A percentile compares a stretch with the other conserved stretches of the same genome.
Conservation (phyloP, 129 eudicot species). For the Calendula officinalis region DNA sequence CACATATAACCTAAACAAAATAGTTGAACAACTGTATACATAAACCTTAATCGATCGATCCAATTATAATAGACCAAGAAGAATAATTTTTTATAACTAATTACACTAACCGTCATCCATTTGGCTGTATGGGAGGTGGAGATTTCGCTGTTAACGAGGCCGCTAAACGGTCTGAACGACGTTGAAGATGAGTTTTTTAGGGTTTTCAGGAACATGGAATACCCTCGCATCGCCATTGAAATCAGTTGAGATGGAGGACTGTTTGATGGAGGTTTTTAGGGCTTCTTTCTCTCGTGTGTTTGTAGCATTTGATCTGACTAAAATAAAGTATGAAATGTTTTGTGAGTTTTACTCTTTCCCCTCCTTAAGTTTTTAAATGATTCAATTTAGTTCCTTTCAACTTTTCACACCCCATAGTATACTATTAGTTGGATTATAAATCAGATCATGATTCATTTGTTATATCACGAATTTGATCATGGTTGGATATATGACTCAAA, state of each 20-base stretch:
- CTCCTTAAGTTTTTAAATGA: conserved; percentile 11
- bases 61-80: neutral
- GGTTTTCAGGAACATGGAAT: conserved; percentile 45
- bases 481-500: too few species aligned
- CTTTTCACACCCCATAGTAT: neutral
- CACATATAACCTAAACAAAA: neutral
- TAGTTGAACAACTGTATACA: neutral
- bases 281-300: conserved; percentile 11
- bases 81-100: neutral
- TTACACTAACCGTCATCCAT: conserved; percentile 84
- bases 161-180: conserved; percentile 40
- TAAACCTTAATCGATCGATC: neutral
- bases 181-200: conserved; percentile 40
- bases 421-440: too few species aligned
- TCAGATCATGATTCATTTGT: too few species aligned
- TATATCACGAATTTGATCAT: too few species aligned
- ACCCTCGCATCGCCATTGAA: conserved; percentile 58
- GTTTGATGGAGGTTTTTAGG: conserved; percentile 17
- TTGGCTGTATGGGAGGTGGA: conserved; percentile 76
- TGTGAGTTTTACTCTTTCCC: neutral
- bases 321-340: conserved; percentile 4
- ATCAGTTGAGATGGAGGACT: conserved; percentile 1
- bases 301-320: conserved; percentile 29
- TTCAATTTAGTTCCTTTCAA: neutral
- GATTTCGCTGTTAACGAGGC: conserved; percentile 66